phyloP scores from a whole-genome alignment of 257 asterid genomes.

The Solanum arcanum region DNA sequence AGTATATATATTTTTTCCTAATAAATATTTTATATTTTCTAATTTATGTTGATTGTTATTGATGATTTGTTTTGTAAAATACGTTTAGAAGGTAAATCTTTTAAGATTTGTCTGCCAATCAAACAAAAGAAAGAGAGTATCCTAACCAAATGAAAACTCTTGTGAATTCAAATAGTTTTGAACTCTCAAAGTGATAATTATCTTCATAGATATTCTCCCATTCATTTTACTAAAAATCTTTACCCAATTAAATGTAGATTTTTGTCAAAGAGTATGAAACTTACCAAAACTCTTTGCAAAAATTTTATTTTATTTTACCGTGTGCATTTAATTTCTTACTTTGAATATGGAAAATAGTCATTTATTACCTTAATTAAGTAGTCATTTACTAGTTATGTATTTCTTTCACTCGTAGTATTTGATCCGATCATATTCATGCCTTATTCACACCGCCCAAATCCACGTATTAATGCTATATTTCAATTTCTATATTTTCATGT shows the following conservation, averaged over 20 bases:
- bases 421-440: background rate
- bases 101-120: background rate
- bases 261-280: background rate
- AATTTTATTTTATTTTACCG: background rate
- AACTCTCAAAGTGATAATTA: background rate
- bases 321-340: background rate
- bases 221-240: background rate
- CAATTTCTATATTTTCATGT: background rate
- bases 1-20: background rate
- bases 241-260: background rate
- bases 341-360: background rate
- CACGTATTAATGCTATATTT: background rate
- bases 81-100: background rate
- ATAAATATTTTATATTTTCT: background rate
- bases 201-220: background rate
- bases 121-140: background rate
- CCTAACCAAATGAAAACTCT: background rate
- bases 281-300: background rate
- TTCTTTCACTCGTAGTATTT: background rate
- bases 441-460: background rate
- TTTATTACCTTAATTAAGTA: background rate
- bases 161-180: background rate
- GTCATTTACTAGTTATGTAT: background rate
- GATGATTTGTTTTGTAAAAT: background rate
- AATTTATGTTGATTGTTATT: background rate